Evolutionary conservation across 2,329 filamentous ascomycete genomes (phyloP), one percentile per base, ranked within the genome.

Genomic region (Xylariaceae sp.): DNA sequence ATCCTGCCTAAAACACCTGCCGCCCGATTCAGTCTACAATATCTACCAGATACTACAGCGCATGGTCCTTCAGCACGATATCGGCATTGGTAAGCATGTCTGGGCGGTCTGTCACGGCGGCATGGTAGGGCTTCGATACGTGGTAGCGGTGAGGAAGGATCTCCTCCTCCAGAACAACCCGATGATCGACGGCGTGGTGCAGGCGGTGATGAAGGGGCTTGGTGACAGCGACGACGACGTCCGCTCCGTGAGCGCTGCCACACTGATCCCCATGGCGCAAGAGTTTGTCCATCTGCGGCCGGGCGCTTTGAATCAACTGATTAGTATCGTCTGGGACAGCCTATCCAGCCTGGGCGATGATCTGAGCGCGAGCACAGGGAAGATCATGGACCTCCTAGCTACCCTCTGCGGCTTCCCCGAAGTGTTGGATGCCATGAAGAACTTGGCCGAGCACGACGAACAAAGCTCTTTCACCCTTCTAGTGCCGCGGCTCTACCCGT

Each of bases 91-190:
- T 16, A 77, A 76, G 21, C 81, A 85, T 11, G 74, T 88, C 19
- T 98, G 92, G 92, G 88, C 94, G 43, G 85, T 96, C 26, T 95
- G 89, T 55, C 94, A 98, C 60, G 92, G 92, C 50, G 92, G 92
- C 46, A 98, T 98, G 92, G 89, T 97, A 32, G 92, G 92, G 6
- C 67, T 98, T 55, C 78, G 90, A 53, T 98, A 98, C 57, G 78
- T 98, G 32, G 92, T 98, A 19, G 92, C 92, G 7, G 88, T 98
- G 24, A 80, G 92, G 34, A 96, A 92, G 53, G 92, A 97, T 59
- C 69, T 98, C 3, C 76, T 98, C 5, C 75, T 97, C 17, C 76
- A 88, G 55, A 85, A 96, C 53, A 76, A 76, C 17, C 76, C 83
- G 34, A 82, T 98, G 61, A 88, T 98, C 61, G 92, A 98, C 59